These are phyloP conservation scores for Ottelia alismoides DNA, from an alignment of 106 monocot species.

Conservation along the genomic window DNA sequence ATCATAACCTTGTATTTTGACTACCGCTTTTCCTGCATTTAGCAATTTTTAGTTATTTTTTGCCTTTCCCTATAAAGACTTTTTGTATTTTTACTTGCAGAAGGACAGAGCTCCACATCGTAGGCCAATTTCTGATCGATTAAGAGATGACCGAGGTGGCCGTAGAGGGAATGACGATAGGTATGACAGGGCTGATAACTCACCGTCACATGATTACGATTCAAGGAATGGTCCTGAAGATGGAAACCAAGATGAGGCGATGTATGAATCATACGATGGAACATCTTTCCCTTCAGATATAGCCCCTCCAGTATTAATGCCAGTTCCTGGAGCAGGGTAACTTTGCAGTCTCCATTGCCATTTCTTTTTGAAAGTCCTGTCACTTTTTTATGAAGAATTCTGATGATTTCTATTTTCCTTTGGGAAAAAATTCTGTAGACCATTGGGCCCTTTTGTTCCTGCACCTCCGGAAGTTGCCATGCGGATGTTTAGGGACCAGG, in stretches of 20 bases:
- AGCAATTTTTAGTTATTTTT: no score
- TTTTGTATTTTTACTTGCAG: constrained; percentile 12
- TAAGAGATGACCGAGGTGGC: constrained; percentile 67
- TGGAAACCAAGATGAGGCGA: constrained; percentile 33
- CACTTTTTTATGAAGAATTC: no score
- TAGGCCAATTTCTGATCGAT: constrained; percentile 46
- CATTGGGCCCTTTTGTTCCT: constrained; percentile 92
- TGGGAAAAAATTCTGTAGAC: constrained; percentile 49
- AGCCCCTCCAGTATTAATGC: constrained; percentile 85
- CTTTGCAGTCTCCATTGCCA: constrained; percentile 1
- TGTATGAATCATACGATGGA: constrained; percentile 64
- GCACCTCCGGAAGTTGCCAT: constrained; percentile 96
- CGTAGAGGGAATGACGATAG: constrained; percentile 51
- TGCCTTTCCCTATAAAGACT: no score
- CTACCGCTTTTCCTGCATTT: no score
- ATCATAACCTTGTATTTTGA: no score
- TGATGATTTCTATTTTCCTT: no score
- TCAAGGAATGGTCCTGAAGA: constrained; percentile 14
- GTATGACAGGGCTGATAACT: constrained; percentile 40
- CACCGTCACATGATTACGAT: constrained; percentile 37
- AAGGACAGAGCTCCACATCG: constrained; percentile 40
- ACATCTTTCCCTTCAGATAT: constrained; percentile 65
- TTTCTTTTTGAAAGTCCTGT: neutral
- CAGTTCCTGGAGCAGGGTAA: constrained; percentile 97
- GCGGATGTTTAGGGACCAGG: constrained; percentile 90